A percentile compares a stretch with the other conserved stretches of the same genome.
phyloP scores from a whole-genome alignment of 2,329 filamentous ascomycete genomes.

The Fusarium humuli region DNA sequence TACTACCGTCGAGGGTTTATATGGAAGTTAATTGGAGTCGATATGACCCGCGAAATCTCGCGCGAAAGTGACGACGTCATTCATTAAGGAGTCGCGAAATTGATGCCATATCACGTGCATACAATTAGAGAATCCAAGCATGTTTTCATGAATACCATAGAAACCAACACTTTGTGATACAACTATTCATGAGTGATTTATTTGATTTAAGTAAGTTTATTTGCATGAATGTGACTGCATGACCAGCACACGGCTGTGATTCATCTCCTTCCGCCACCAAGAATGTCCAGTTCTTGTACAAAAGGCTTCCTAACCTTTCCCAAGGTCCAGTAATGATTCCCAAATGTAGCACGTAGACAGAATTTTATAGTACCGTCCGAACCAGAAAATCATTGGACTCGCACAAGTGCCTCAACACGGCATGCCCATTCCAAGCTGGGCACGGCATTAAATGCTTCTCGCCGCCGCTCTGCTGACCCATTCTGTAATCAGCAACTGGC shows the following conservation, averaged over 20 bases:
- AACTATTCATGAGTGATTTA: not conserved
- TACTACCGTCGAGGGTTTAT: not conserved
- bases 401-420: constrained; percentile 27
- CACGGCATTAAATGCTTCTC: constrained; percentile 34
- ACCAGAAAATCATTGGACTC: constrained; percentile 14
- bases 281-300: constrained; percentile 13
- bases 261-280: constrained; percentile 23
- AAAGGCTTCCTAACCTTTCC: constrained; percentile 21
- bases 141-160: not conserved
- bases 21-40: not conserved
- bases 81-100: constrained; percentile 47
- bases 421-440: constrained; percentile 37
- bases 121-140: not conserved
- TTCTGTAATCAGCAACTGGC: constrained; percentile 15
- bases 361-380: constrained; percentile 39
- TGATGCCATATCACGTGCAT: constrained; percentile 55
- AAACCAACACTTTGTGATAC: not conserved
- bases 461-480: constrained; percentile 18
- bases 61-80: constrained; percentile 39
- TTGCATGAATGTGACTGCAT: constrained; percentile 37
- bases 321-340: constrained; percentile 22
- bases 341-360: constrained; percentile 32
- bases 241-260: constrained; percentile 32
- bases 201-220: constrained; percentile 32
- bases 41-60: not conserved